These are phyloP conservation scores for Phytophthora hibernalis DNA, from an alignment of 352 stramenopile genomes.

Conservation along the genomic window DNA sequence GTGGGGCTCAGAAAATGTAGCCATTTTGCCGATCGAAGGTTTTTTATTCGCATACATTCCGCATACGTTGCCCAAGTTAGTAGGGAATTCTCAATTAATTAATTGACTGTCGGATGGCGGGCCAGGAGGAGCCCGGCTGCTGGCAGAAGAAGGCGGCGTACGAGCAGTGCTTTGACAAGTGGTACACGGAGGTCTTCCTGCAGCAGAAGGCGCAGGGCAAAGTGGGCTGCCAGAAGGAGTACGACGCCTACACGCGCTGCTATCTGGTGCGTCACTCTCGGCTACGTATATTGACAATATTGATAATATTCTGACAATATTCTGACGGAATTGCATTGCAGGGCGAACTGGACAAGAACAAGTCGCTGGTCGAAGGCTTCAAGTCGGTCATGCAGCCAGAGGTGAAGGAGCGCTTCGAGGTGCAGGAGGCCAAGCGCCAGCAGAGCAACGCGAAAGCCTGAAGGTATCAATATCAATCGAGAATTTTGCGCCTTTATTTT, in stretches of 20 bases:
- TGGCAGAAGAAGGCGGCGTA: slow-evolving; percentile 78
- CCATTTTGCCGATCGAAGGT: slow-evolving; percentile 39
- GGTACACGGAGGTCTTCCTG: slow-evolving; percentile 88
- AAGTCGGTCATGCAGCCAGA: slow-evolving; percentile 75
- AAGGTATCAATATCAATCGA: not conserved
- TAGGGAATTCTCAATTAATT: too few species aligned
- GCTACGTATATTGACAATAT: not conserved
- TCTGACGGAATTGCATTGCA: slow-evolving; percentile 20
- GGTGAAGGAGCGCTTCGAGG: slow-evolving; percentile 60
- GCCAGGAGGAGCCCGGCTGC: slow-evolving; percentile 57
- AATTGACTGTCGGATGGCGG: slow-evolving; percentile 17
- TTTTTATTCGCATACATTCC: slow-evolving; percentile 32
- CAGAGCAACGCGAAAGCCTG: slow-evolving; percentile 5
- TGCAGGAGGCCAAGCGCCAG: slow-evolving; percentile 38
- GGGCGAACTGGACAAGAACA: slow-evolving; percentile 73
- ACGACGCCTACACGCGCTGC: slow-evolving; percentile 79
- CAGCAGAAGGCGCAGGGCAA: slow-evolving; percentile 78
- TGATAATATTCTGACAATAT: not conserved
- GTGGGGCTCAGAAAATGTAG: slow-evolving; percentile 27
- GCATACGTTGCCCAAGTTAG: slow-evolving; percentile 21
- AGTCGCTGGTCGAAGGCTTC: slow-evolving; percentile 61
- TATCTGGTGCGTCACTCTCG: slow-evolving; percentile 54
- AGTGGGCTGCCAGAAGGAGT: slow-evolving; percentile 82
- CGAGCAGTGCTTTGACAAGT: slow-evolving; percentile 90
- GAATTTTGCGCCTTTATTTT: not conserved